A percentile compares a stretch with the other conserved stretches of the same genome.
phyloP scores from a whole-genome alignment of 352 stramenopile species.

The Pythium biforme region DNA sequence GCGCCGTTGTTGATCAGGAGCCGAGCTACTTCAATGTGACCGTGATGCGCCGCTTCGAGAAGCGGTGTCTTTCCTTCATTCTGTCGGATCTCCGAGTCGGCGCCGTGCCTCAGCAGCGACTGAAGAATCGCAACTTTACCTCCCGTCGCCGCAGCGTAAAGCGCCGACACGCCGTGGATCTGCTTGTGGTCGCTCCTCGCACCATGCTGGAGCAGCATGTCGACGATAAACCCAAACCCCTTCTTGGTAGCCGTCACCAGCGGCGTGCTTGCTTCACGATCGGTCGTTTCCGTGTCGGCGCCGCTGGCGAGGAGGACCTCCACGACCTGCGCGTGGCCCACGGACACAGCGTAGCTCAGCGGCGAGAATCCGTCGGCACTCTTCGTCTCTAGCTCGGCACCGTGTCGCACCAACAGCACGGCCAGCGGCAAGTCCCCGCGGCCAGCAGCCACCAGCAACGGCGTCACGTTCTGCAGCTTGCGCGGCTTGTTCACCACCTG shows the following conservation, averaged over 20 bases:
- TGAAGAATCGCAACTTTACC: background rate
- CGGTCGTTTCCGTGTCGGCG: background rate
- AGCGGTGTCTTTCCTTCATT: background rate
- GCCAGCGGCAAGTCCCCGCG: background rate
- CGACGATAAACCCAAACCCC: background rate
- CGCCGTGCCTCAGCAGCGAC: background rate
- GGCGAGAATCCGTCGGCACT: background rate
- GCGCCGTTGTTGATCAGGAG: background rate
- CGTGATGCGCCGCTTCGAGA: background rate
- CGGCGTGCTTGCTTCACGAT: background rate
- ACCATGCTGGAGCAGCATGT: background rate
- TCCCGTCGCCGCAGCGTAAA: background rate
- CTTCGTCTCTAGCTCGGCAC: conserved; percentile 1
- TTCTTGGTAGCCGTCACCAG: background rate
- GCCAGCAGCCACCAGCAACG: background rate
- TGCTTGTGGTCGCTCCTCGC: background rate
- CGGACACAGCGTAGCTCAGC: background rate
- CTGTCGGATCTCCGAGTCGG: background rate
- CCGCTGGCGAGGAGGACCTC: conserved; percentile 1
- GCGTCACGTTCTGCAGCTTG: background rate
- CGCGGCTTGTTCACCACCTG: background rate
- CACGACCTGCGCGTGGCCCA: background rate
- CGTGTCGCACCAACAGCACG: background rate
- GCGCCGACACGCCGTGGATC: background rate
- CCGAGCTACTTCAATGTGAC: background rate